Percentiles rank a stretch among this genome's conserved stretches.
These are phyloP conservation scores for Trichosanthes truncata DNA, from an alignment of 306 rosid species.

Conservation along the genomic window DNA sequence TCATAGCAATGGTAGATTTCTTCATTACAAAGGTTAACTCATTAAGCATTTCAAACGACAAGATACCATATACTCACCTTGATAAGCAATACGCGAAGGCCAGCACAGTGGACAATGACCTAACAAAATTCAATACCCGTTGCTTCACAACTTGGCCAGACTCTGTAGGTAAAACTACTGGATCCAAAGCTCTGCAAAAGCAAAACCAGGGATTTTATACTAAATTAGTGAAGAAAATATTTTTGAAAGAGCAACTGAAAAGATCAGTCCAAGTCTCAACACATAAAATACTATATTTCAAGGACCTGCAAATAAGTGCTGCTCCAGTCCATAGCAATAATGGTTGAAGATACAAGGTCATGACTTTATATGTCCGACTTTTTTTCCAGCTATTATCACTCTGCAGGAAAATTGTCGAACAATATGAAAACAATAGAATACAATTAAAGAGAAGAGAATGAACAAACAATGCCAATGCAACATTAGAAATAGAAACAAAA, in stretches of 20 bases:
- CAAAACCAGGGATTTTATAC: background rate
- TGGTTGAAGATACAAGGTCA: slow-evolving; percentile 69
- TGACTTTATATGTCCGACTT: slow-evolving; percentile 50
- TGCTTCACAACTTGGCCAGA: slow-evolving; percentile 70
- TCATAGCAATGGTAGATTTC: background rate
- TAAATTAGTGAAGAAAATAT: background rate
- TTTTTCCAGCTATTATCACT: slow-evolving; percentile 78
- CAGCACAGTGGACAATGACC: slow-evolving; percentile 79
- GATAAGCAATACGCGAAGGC: slow-evolving; percentile 88
- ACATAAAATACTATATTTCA: background rate
- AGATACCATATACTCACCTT: slow-evolving; percentile 41
- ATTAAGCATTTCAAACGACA: slow-evolving; percentile 13
- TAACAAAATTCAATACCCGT: slow-evolving; percentile 63
- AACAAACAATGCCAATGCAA: background rate
- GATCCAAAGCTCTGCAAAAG: slow-evolving; percentile 65
- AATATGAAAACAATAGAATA: background rate
- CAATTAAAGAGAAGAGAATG: background rate
- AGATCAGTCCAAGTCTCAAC: background rate
- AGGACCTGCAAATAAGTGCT: slow-evolving; percentile 79
- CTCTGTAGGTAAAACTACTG: slow-evolving; percentile 62
- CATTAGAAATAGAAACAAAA: slow-evolving; percentile 9
- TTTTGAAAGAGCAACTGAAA: background rate
- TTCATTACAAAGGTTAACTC: background rate
- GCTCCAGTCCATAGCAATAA: slow-evolving; percentile 79
- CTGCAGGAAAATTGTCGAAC: slow-evolving; percentile 33